Evolutionary conservation across 2,329 filamentous ascomycete species (phyloP).

Genomic region (Microdochium bolleyi): DNA sequence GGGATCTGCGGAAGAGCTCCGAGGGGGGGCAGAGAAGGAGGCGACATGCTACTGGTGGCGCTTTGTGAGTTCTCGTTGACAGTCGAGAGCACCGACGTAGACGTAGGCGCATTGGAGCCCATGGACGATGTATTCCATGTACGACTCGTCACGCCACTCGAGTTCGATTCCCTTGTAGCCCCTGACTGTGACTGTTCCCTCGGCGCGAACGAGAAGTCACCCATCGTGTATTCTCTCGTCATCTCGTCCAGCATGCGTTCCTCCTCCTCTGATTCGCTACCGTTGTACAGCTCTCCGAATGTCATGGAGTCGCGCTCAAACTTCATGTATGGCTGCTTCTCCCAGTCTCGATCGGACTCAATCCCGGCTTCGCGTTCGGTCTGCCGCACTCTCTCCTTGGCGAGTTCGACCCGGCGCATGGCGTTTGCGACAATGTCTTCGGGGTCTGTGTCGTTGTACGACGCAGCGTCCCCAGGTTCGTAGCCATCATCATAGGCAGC

Average conservation of each 20-base stretch:
- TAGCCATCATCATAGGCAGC: constrained; percentile 91
- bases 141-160: constrained; percentile 67
- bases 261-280: constrained; percentile 60
- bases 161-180: constrained; percentile 71
- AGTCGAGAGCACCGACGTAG: constrained; percentile 61
- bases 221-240: constrained; percentile 73
- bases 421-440: constrained; percentile 43
- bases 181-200: constrained; percentile 42
- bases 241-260: constrained; percentile 81
- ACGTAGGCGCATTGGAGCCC: constrained; percentile 62
- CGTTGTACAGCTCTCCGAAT: constrained; percentile 50
- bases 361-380: constrained; percentile 63
- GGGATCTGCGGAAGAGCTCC: constrained; percentile 36
- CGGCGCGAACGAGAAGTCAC: constrained; percentile 71
- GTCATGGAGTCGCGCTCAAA: constrained; percentile 36
- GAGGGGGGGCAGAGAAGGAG: constrained; percentile 39
- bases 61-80: constrained; percentile 52
- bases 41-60: constrained; percentile 12
- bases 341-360: constrained; percentile 50
- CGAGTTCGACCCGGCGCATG: constrained; percentile 61
- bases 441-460: constrained; percentile 27
- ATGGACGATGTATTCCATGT: constrained; percentile 72
- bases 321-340: constrained; percentile 37
- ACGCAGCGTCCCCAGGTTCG: constrained; percentile 56
- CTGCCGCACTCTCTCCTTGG: constrained; percentile 67